Evolutionary conservation across 1,284 basidiomycete species (phyloP).

Genomic region (Apiotrichum veenhuisii): DNA sequence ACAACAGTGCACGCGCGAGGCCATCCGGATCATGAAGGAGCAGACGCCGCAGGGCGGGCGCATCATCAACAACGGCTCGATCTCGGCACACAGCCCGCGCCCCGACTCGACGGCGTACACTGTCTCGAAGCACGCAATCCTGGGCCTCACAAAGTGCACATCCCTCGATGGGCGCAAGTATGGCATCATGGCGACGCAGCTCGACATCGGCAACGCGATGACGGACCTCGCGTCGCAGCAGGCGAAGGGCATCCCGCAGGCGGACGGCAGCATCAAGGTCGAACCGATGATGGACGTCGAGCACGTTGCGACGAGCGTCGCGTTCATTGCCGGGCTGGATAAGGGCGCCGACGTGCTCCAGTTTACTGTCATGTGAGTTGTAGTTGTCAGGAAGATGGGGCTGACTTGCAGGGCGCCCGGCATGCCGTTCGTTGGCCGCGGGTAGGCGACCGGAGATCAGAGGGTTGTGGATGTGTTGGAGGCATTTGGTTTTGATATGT

Average conservation of each 20-base stretch:
- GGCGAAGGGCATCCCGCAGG: slow-evolving; percentile 59
- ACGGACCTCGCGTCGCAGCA: slow-evolving; percentile 58
- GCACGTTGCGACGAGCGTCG: slow-evolving; percentile 66
- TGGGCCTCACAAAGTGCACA: slow-evolving; percentile 68
- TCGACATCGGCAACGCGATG: slow-evolving; percentile 73
- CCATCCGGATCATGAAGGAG: slow-evolving; percentile 66
- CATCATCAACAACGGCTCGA: slow-evolving; percentile 79
- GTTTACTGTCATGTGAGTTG: slow-evolving; percentile 60
- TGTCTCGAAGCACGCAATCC: slow-evolving; percentile 71
- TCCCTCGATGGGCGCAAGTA: slow-evolving; percentile 69
- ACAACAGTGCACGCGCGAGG: slow-evolving; percentile 64
- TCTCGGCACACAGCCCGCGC: slow-evolving; percentile 69
- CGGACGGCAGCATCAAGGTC: slow-evolving; percentile 59
- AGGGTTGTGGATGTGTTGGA: not conserved
- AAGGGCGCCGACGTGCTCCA: slow-evolving; percentile 63
- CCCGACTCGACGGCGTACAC: slow-evolving; percentile 64
- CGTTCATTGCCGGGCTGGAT: slow-evolving; percentile 66
- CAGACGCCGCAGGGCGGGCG: slow-evolving; percentile 71
- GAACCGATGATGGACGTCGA: slow-evolving; percentile 56
- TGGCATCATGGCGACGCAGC: slow-evolving; percentile 70
- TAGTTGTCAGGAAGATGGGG: not conserved
- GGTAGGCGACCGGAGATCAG: not conserved
- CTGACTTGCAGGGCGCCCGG: slow-evolving; percentile 17
- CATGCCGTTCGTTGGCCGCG: slow-evolving; percentile 23
- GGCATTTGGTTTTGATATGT: not conserved